Evolutionary conservation across 345 rosid genomes (phyloP).

Genomic region (Rhizophora mangle): DNA sequence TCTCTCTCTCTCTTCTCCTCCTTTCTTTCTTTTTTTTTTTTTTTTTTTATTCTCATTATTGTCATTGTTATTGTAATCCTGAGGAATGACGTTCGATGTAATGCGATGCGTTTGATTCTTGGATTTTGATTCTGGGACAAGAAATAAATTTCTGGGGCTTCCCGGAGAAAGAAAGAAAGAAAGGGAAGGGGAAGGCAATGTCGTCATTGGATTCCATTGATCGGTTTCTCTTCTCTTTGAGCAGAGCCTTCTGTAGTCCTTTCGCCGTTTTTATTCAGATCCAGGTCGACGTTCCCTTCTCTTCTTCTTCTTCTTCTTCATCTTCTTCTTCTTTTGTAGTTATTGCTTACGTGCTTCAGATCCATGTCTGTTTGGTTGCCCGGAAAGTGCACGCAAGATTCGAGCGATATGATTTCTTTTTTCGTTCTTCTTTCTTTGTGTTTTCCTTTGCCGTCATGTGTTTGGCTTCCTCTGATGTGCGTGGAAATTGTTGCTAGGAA

Average conservation of each 20-base stretch:
- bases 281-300: constrained; percentile 50
- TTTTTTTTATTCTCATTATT: not conserved
- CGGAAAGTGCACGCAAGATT: not conserved
- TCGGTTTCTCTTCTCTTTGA: constrained; percentile 78
- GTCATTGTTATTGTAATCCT: too few species aligned
- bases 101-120: too few species aligned
- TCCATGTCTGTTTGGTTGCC: not conserved
- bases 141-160: not conserved
- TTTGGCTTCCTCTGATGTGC: not conserved
- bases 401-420: not conserved
- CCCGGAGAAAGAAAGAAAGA: constrained; percentile 1
- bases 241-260: constrained; percentile 64
- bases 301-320: not conserved
- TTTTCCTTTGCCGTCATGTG: too few species aligned
- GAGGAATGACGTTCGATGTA: too few species aligned
- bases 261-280: constrained; percentile 83
- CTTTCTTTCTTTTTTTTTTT: not conserved
- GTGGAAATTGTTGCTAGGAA: not conserved
- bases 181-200: constrained; percentile 36
- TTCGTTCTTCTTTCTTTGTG: too few species aligned
- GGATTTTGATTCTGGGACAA: not conserved
- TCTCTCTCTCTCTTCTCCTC: not conserved
- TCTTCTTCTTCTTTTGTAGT: not conserved
- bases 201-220: constrained; percentile 62
- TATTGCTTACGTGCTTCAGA: not conserved